These are phyloP conservation scores for Apiosordaria backusii DNA, from an alignment of 495 filamentous ascomycete species.

Conservation along the genomic window DNA sequence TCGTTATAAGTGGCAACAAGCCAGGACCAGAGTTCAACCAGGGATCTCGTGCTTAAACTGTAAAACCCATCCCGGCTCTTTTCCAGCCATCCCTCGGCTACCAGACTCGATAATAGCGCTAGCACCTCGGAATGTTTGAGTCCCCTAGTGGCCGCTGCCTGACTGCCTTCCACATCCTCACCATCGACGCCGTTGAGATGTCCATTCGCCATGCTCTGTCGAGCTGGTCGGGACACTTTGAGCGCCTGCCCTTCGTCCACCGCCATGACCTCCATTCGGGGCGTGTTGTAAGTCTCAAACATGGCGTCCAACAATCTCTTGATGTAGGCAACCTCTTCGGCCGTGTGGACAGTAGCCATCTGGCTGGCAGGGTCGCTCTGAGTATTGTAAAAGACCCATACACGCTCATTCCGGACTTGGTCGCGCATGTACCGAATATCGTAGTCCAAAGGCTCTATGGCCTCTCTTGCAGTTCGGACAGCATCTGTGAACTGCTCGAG, in stretches of 20 bases:
- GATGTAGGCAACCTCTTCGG: constrained; percentile 87
- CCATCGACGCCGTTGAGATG: constrained; percentile 35
- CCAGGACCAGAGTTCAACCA: constrained; percentile 84
- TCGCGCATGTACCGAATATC: constrained; percentile 73
- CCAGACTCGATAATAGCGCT: constrained; percentile 61
- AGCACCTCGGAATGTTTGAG: constrained; percentile 77
- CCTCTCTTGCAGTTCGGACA: constrained; percentile 64
- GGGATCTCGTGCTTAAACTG: constrained; percentile 65
- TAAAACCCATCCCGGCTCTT: constrained; percentile 66
- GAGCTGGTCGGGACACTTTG: constrained; percentile 50
- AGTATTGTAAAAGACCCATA: constrained; percentile 83
- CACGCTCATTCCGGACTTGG: constrained; percentile 52
- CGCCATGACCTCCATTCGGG: constrained; percentile 72
- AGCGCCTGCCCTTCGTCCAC: constrained; percentile 73
- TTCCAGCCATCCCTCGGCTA: constrained; percentile 83
- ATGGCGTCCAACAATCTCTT: constrained; percentile 87
- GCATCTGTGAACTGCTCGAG: constrained; percentile 64
- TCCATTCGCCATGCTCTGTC: constrained; percentile 37
- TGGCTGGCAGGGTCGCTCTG: constrained; percentile 79
- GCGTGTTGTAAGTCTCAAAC: constrained; percentile 82
- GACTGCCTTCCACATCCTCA: constrained; percentile 33
- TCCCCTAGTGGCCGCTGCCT: constrained; percentile 39
- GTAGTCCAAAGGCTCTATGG: constrained; percentile 74
- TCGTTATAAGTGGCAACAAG: constrained; percentile 83
- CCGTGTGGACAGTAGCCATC: constrained; percentile 71